Conservation (phyloP, 1,284 basidiomycete species). For the Anthracocystis panici-leucophaei region DNA sequence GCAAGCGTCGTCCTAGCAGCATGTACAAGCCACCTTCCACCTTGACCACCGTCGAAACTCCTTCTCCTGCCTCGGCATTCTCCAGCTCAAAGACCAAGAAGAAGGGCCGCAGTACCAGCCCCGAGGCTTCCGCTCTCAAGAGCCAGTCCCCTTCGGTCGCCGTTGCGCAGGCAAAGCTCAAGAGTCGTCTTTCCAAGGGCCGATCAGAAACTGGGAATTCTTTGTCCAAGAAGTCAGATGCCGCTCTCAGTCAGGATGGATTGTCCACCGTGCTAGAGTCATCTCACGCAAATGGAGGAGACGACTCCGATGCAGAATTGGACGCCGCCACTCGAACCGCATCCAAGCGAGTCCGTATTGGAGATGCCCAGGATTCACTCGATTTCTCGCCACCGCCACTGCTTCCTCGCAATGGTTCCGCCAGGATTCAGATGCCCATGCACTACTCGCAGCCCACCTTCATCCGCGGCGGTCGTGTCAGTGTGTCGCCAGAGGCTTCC, state of each 20-base stretch:
- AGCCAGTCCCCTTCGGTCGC: slow-evolving; percentile 11
- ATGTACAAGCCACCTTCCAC: slow-evolving; percentile 62
- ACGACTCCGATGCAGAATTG: slow-evolving; percentile 42
- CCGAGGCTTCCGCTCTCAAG: slow-evolving; percentile 29
- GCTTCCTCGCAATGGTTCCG: slow-evolving; percentile 44
- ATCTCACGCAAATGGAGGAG: slow-evolving; percentile 4
- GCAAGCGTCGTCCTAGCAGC: slow-evolving; percentile 58
- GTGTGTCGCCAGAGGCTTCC: slow-evolving; percentile 44
- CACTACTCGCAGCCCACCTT: slow-evolving; percentile 50
- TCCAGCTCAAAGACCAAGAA: slow-evolving; percentile 37
- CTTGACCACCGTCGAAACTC: slow-evolving; percentile 47
- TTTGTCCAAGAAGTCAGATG: slow-evolving; percentile 17
- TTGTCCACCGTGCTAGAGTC: neutral
- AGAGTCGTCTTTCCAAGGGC: slow-evolving; percentile 29
- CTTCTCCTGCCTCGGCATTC: slow-evolving; percentile 15
- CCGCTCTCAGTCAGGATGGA: neutral
- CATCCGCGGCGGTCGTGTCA: slow-evolving; percentile 47
- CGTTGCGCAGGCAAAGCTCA: slow-evolving; percentile 25
- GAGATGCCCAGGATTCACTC: slow-evolving; percentile 22
- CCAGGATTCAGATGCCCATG: slow-evolving; percentile 37
- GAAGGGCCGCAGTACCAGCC: slow-evolving; percentile 45
- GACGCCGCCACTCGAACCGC: slow-evolving; percentile 1
- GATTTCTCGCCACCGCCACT: slow-evolving; percentile 50
- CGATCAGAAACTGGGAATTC: slow-evolving; percentile 16
- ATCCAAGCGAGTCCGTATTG: slow-evolving; percentile 31